phyloP scores from a whole-genome alignment of 306 rosid genomes.

The Neltuma alba region DNA sequence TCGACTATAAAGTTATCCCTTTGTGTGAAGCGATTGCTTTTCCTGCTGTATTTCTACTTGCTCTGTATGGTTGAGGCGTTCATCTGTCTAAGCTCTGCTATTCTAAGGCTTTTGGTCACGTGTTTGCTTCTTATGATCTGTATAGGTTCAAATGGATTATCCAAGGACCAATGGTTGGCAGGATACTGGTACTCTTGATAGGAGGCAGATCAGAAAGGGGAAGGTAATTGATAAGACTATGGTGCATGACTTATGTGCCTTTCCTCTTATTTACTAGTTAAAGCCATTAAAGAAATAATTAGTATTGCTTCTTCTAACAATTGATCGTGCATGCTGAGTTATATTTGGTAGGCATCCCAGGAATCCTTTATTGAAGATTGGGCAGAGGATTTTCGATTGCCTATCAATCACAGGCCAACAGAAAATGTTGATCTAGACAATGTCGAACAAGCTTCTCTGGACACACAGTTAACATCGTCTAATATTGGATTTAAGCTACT shows the following conservation, averaged over 20 bases:
- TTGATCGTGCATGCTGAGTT: slow-evolving; percentile 8
- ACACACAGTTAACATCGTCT: slow-evolving; percentile 77
- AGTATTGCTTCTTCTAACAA: background rate
- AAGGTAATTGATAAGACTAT: slow-evolving; percentile 47
- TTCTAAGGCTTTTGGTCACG: background rate
- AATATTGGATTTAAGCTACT: slow-evolving; percentile 96
- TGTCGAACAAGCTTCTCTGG: slow-evolving; percentile 95
- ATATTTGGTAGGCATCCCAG: slow-evolving; percentile 45
- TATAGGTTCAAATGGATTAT: slow-evolving; percentile 55
- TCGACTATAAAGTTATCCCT: background rate
- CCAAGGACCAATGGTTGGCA: slow-evolving; percentile 56
- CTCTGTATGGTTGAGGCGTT: background rate
- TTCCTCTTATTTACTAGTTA: background rate
- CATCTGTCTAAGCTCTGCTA: background rate
- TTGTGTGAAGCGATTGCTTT: background rate
- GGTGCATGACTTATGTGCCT: background rate
- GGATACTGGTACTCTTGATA: slow-evolving; percentile 52
- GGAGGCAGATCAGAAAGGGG: slow-evolving; percentile 51
- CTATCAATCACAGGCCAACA: slow-evolving; percentile 86
- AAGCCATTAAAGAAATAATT: background rate
- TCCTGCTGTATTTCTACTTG: background rate
- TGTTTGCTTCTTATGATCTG: slow-evolving; percentile 11
- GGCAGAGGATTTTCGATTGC: slow-evolving; percentile 79
- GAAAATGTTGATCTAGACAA: slow-evolving; percentile 94
- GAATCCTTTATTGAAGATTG: slow-evolving; percentile 63